These are phyloP conservation scores for Pythium aquatile DNA, from an alignment of 352 stramenopile species.

Conservation along the genomic window DNA sequence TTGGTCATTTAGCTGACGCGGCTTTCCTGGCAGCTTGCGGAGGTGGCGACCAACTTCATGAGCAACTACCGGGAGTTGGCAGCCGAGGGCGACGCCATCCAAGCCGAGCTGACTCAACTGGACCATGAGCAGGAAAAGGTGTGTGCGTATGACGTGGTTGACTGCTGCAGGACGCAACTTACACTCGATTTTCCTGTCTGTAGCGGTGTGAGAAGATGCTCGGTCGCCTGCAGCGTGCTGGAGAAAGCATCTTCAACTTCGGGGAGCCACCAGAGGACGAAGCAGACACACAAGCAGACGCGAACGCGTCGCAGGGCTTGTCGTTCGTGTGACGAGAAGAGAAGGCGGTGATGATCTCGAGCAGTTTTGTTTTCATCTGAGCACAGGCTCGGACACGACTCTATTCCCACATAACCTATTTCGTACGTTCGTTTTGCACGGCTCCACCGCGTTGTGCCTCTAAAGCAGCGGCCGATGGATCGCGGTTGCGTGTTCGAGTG, in stretches of 20 bases:
- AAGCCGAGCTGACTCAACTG: slow-evolving; percentile 59
- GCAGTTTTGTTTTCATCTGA: slow-evolving; percentile 14
- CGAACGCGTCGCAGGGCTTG: slow-evolving; percentile 11
- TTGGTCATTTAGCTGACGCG: background rate
- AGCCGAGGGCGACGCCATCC: slow-evolving; percentile 50
- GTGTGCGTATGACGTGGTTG: background rate
- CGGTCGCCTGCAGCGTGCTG: slow-evolving; percentile 18
- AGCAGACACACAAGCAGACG: background rate
- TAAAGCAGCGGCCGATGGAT: background rate
- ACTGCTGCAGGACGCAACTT: background rate
- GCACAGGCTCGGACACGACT: slow-evolving; percentile 30
- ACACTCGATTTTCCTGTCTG: background rate
- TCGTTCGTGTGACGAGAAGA: background rate
- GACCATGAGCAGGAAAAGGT: slow-evolving; percentile 56
- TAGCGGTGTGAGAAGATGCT: slow-evolving; percentile 25
- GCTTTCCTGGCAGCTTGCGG: slow-evolving; percentile 15
- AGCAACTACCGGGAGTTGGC: slow-evolving; percentile 39
- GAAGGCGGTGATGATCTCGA: background rate
- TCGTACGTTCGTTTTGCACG: slow-evolving; percentile 17
- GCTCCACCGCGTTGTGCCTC: background rate
- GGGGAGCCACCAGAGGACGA: slow-evolving; percentile 2
- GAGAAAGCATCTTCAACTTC: slow-evolving; percentile 22
- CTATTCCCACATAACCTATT: slow-evolving; percentile 32
- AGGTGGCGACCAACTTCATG: slow-evolving; percentile 28
- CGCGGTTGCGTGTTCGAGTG: slow-evolving; percentile 3